Evolutionary conservation across 225 moss, liverwort and hornwort species (phyloP), one percentile per base, ranked within the genome.

Genomic region (Marchantia polymorpha): DNA sequence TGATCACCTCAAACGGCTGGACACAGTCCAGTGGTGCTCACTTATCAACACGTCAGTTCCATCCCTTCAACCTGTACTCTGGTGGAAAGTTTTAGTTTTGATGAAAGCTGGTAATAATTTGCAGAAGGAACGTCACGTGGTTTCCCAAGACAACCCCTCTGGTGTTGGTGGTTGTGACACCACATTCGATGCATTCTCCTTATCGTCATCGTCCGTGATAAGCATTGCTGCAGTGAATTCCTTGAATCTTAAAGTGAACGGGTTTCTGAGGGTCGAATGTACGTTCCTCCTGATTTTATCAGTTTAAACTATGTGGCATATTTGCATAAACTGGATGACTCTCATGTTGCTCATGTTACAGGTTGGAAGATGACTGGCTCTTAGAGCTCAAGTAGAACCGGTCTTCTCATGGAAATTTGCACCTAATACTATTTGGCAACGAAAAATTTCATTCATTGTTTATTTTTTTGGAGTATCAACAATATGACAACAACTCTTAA

Each of bases 1-100:
- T 64, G 83, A 84, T 58, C 89, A 90, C 3, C 71, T 61, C 69
- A 74, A 83, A 25, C 90, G 87, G 50, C 79, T 86, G 67, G 86
- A 77, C 31, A 90, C 89, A 66, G 81, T 84, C 27, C 79, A 78
- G 75, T 88, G 89, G 85, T 87, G 90, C 69, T 90, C 93, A 63
- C 49, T 83, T 19, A 91, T 93, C 66, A 84, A 85, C 76, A 69
- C 79, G 93, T 93, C 77, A 74, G 91, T 89, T 29, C 74, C 29
- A 65, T 81, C 77, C 69, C 49, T 71, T 50, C 17, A 19, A 51
- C n/a, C 49, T 71, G 20, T 74, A 50, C 63, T 71, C 8, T 71
- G 23, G 50, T 22, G 23, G 20, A 4, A 47, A 69, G n/a, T 71
- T 77, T 67, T 72, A n/a, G 4, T 13, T 27, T 65, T 27, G 27